A percentile compares a stretch with the other conserved stretches of the same genome.
Conservation (phyloP, 371 early-diverging fungal genomes). For the Amoeboaphelidium occidentale region DNA sequence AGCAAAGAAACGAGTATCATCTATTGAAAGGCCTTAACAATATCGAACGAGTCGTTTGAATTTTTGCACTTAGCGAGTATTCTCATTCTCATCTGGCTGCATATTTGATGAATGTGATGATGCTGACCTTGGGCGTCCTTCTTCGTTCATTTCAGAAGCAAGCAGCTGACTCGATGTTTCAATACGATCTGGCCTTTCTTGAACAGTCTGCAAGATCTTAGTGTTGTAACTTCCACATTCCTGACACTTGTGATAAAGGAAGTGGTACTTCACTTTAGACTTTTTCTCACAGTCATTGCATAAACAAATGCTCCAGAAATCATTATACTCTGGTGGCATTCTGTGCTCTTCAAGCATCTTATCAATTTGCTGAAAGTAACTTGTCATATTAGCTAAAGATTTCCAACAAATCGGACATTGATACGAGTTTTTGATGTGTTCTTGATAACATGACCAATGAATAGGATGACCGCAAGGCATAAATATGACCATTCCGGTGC, state of each 20-base stretch:
- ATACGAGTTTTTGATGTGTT: slow-evolving; percentile 60
- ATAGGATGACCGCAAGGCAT: slow-evolving; percentile 92
- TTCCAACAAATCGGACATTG: slow-evolving; percentile 92
- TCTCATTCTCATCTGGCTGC: no score
- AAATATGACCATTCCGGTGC: slow-evolving; percentile 46
- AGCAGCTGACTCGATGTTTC: no score
- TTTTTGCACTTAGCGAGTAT: no score
- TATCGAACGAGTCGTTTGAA: no score
- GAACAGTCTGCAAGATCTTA: slow-evolving; percentile 37
- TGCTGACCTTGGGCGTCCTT: no score
- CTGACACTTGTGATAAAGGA: slow-evolving; percentile 81
- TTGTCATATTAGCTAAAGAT: slow-evolving; percentile 61
- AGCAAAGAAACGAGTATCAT: no score
- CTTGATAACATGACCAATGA: slow-evolving; percentile 59
- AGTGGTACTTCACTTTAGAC: slow-evolving; percentile 58
- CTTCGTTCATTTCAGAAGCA: no score
- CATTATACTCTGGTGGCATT: slow-evolving; percentile 75
- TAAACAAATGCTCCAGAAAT: slow-evolving; percentile 24
- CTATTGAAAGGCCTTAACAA: no score
- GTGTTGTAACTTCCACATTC: slow-evolving; percentile 77
- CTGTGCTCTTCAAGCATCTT: slow-evolving; percentile 43
- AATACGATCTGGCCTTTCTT: neutral
- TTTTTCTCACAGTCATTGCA: slow-evolving; percentile 90
- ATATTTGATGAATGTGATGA: no score
- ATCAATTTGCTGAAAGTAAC: slow-evolving; percentile 61